Base-by-base conservation (phyloP, 2,329 filamentous ascomycete genomes). In the Dactylonectria macrodidyma region DNA sequence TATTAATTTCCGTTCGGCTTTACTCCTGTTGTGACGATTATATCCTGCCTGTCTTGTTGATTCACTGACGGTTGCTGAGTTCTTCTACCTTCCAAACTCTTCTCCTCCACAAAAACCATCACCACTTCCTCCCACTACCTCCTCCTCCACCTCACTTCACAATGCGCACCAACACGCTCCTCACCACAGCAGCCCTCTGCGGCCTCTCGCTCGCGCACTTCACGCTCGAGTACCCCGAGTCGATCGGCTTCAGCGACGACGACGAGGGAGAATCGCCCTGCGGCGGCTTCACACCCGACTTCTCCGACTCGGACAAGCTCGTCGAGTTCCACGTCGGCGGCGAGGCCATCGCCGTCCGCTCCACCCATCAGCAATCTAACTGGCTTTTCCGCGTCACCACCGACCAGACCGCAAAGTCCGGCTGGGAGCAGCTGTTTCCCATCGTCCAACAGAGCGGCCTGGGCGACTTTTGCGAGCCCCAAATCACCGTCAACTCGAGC, bases 361-460 rank as follows among this genome's bases (percentile, higher is more conserved):
- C 84, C 8, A 84, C 82, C 3, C 89, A 91, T 74, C 81, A 86
- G 3, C 82, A 88, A 75, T 80, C 82, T 71, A 87, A 82, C 62
- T 90, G 85, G 85, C 82, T 91, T 16, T 87, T 89, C 81, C 88
- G 89, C 68, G 86, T 84, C 69, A 90, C 88, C 12, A 81, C 85
- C 22, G 88, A 89, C 72, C 73, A 80, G 55, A 81, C 81, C 11
- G 85, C 82, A 50, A 74, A 76, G 51, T 79, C 81, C 22, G 85
- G 85, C 75, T 91, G 89, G 89, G 84, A 86, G 30, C 81, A 89
- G 75, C 75, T 89, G 58, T 87, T 84, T 73, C 86, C 85, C 34
- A 84, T 88, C 60, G 80, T 89, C 38, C 76, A 82, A 73, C 88
- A 91, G 78, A 86, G 78, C 62, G 88, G 88, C 16, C 79, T 86